phyloP scores from a whole-genome alignment of 805 yeast species.

The Jamesozyma hellenica region DNA sequence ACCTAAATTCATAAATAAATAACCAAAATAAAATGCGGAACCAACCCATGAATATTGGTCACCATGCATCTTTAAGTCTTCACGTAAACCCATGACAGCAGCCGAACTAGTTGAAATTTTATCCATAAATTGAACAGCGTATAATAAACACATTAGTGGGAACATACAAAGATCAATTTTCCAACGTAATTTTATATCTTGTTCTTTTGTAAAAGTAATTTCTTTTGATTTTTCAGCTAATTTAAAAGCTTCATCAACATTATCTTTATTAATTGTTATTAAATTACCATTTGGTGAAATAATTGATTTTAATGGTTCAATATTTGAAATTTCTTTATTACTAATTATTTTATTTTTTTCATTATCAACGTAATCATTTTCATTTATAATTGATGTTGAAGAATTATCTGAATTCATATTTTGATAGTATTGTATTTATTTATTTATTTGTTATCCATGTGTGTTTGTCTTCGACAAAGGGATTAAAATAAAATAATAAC shows the following conservation, averaged over 20 bases:
- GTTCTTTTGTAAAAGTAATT: constrained; percentile 25
- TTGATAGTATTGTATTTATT: neutral
- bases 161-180: constrained; percentile 44
- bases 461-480: too few species aligned
- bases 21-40: constrained; percentile 57
- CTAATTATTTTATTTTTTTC: neutral
- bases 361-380: constrained; percentile 1
- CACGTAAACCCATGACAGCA: constrained; percentile 41
- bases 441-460: too few species aligned
- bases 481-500: too few species aligned
- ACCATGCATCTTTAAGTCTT: constrained; percentile 37
- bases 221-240: constrained; percentile 30
- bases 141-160: constrained; percentile 41
- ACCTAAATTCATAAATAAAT: constrained; percentile 43
- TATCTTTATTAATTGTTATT: constrained; percentile 28
- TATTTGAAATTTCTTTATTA: neutral
- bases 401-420: neutral
- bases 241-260: constrained; percentile 40
- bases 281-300: constrained; percentile 22
- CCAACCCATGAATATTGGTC: constrained; percentile 44
- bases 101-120: constrained; percentile 44
- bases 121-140: constrained; percentile 51
- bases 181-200: constrained; percentile 31
- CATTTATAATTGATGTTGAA: neutral
- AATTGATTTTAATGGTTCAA: constrained; percentile 9